Conservation (phyloP, 2,329 filamentous ascomycete species). For the Microdochium trichocladiopsis region DNA sequence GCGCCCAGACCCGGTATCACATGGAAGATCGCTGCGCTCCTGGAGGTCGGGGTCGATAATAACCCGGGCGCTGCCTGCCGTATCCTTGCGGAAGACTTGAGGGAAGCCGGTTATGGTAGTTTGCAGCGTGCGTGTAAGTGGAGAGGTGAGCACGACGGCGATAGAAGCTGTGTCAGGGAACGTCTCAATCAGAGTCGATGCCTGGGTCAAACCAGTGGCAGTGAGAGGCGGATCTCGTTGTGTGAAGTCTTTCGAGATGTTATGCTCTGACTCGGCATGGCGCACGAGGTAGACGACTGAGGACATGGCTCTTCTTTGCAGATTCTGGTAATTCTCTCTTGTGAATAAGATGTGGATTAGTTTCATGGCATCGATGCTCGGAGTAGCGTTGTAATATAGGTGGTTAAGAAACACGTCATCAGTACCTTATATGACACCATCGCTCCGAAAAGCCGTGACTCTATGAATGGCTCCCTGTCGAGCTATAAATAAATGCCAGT, state of each 20-base stretch:
- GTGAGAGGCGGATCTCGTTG: slow-evolving; percentile 8
- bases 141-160: slow-evolving; percentile 8
- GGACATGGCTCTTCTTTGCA: slow-evolving; percentile 1
- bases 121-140: slow-evolving; percentile 8
- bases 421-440: not conserved
- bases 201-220: slow-evolving; percentile 2
- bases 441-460: not conserved
- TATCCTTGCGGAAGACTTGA: slow-evolving; percentile 2
- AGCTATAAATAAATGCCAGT: no score
- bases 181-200: slow-evolving; percentile 2
- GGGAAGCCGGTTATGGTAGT: slow-evolving; percentile 6
- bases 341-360: not conserved
- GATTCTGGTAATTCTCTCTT: not conserved
- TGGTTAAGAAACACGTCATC: not conserved
- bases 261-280: slow-evolving; percentile 10
- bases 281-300: slow-evolving; percentile 8
- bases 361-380: not conserved
- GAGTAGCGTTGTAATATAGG: not conserved
- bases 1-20: slow-evolving; percentile 13
- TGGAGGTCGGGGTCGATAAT: slow-evolving; percentile 13
- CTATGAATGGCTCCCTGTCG: not conserved
- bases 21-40: slow-evolving; percentile 16
- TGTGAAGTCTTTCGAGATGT: slow-evolving; percentile 9
- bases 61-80: slow-evolving; percentile 3
- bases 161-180: slow-evolving; percentile 5